phyloP scores from a whole-genome alignment of 352 stramenopile species.

The Phytophthora sp. region DNA sequence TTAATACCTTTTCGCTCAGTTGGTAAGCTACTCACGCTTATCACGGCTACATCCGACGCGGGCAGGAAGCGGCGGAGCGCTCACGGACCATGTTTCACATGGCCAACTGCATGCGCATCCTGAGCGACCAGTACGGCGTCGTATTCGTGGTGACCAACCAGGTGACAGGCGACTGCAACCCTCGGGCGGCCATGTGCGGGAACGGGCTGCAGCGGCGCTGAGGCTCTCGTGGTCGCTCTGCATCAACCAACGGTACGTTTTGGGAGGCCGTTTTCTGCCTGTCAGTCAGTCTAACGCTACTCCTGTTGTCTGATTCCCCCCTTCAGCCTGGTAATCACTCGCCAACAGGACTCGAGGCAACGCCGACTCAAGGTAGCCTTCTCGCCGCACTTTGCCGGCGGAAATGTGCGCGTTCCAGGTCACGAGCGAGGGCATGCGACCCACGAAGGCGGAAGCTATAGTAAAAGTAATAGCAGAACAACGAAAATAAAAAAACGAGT shows the following conservation, averaged over 20 bases:
- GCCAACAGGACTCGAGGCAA: conserved; percentile 30
- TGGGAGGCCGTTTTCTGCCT: conserved; percentile 1
- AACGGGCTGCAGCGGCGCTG: conserved; percentile 58
- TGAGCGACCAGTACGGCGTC: conserved; percentile 78
- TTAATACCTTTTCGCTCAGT: no score
- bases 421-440: conserved; percentile 55
- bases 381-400: conserved; percentile 56
- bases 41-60: no score
- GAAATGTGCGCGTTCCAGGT: conserved; percentile 59
- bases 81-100: conserved; percentile 84
- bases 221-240: conserved; percentile 85
- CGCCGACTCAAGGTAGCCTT: conserved; percentile 60
- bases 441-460: no score
- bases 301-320: neutral
- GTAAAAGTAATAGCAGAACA: no score
- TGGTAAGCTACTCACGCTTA: no score
- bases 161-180: conserved; percentile 72
- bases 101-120: conserved; percentile 85
- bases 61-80: conserved; percentile 73
- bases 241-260: conserved; percentile 80
- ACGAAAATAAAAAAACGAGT: no score
- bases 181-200: conserved; percentile 22
- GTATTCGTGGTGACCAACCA: conserved; percentile 85
- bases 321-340: conserved; percentile 60
- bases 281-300: conserved; percentile 15